These are phyloP conservation scores for Camelina sativa DNA, from an alignment of 345 rosid genomes.

Conservation along the genomic window DNA sequence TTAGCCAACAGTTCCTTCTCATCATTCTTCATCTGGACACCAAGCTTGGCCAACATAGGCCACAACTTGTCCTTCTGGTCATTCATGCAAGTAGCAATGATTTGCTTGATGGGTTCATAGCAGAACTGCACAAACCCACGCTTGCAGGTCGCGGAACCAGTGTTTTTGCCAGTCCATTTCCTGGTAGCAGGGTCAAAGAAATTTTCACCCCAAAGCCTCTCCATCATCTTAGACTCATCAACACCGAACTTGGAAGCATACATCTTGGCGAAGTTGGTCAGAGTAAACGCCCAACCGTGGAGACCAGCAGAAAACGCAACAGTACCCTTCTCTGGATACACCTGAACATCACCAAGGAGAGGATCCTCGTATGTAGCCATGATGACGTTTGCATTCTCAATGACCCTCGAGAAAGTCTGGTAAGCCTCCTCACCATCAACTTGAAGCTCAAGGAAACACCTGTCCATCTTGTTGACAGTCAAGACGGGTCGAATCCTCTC, in stretches of 20 bases:
- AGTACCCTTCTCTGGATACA: slow-evolving; percentile 82
- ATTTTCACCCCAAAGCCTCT: slow-evolving; percentile 52
- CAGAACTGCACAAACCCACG: slow-evolving; percentile 92
- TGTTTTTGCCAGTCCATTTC: slow-evolving; percentile 76
- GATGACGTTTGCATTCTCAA: slow-evolving; percentile 84
- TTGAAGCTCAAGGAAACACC: slow-evolving; percentile 90
- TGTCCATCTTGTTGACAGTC: slow-evolving; percentile 93
- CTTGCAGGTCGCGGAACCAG: slow-evolving; percentile 71
- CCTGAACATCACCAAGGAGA: slow-evolving; percentile 81
- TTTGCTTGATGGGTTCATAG: slow-evolving; percentile 85
- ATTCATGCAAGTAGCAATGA: slow-evolving; percentile 77
- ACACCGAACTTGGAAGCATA: slow-evolving; percentile 88
- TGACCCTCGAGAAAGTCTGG: slow-evolving; percentile 76
- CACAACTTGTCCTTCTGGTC: slow-evolving; percentile 87
- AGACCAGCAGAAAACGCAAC: slow-evolving; percentile 90
- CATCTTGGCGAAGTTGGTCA: slow-evolving; percentile 83
- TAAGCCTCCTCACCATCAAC: slow-evolving; percentile 92
- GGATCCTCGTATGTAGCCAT: slow-evolving; percentile 92
- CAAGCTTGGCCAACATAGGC: slow-evolving; percentile 81
- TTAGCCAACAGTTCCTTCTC: slow-evolving; percentile 81
- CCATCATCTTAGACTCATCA: slow-evolving; percentile 84
- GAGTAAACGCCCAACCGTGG: slow-evolving; percentile 86
- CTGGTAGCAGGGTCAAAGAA: slow-evolving; percentile 83
- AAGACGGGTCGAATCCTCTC: slow-evolving; percentile 85
- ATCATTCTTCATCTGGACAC: slow-evolving; percentile 67